Base-by-base conservation (phyloP, 2,329 filamentous ascomycete genomes). In the Bipolaris victoriae region DNA sequence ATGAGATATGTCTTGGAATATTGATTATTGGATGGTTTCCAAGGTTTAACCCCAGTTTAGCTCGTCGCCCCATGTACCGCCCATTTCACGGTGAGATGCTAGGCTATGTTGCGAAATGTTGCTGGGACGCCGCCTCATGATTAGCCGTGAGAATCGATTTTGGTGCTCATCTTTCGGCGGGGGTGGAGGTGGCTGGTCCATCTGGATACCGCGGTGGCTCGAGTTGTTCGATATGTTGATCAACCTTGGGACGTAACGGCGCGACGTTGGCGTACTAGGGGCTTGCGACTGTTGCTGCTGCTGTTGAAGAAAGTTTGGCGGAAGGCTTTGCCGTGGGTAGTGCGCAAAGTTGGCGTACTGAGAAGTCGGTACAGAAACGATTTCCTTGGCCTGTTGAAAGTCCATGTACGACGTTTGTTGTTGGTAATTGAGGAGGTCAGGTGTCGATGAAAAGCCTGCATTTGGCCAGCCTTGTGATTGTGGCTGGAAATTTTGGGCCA, bases 61-160 rank as follows among this genome's bases (percentile, higher is more conserved):
- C 52, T 74, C 72, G 40, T 74, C 71, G 41, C 73, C 70, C 73
- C 73, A 76, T 39, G 60, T 62, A 16, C 60, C 57, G 45, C 68
- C 71, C 54, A 73, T 67, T 33, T 74, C 72, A 48, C 71, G 58
- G 37, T 75, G 70, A 16, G 70, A 64, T 24, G 69, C 67, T 20
- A 70, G 63, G 31, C 66, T 73, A 43, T 76, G 73, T 55, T 76
- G 73, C 9, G 73, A 76, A 36, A 76, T 75, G 47, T 75, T 76
- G 58, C 71, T 74, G 16, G 72, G 71, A 20, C 72, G 69, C 43
- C 73, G 63, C 51, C 72, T 65, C 71, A 75, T 73, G 36, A 71
- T 70, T 52, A 74, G 71, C 36, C 70, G 62, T 2, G 73, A 75
- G 53, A 75, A 76, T 35, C 73, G 68, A 26, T 73, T 73, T 35